phyloP scores from a whole-genome alignment of 306 rosid species.

The barrel medic (Medicago truncatula) region DNA sequence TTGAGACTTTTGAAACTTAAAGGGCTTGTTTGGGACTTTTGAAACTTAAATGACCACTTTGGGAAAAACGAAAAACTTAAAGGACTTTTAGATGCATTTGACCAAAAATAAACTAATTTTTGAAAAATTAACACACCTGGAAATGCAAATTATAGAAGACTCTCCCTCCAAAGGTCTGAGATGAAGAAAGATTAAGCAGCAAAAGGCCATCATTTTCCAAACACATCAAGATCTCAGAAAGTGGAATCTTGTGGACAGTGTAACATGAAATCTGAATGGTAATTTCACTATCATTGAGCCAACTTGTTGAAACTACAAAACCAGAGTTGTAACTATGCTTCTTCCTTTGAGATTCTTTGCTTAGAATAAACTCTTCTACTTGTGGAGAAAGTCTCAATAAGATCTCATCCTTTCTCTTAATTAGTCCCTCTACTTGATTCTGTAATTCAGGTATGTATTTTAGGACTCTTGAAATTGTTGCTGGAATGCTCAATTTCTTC shows the following conservation, averaged over 20 bases:
- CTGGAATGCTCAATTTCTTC: constrained; percentile 73
- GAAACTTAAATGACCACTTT: too few relatives aligned
- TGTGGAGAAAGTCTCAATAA: constrained; percentile 36
- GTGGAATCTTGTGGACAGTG: constrained; percentile 28
- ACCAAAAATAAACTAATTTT: too few relatives aligned
- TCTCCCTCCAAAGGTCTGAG: constrained; percentile 60
- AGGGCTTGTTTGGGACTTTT: too few relatives aligned
- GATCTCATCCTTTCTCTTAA: constrained; percentile 59
- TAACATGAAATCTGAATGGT: constrained; percentile 59
- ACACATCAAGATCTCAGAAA: constrained; percentile 54
- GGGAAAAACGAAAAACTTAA: too few relatives aligned
- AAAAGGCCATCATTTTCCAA: constrained; percentile 60
- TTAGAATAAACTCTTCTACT: neutral
- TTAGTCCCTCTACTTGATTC: constrained; percentile 59
- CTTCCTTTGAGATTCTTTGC: constrained; percentile 33
- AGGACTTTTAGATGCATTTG: too few relatives aligned
- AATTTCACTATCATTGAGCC: constrained; percentile 57
- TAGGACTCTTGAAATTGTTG: constrained; percentile 59
- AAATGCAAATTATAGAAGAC: constrained; percentile 51
- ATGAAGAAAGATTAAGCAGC: constrained; percentile 66
- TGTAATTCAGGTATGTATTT: constrained; percentile 72
- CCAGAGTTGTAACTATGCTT: constrained; percentile 12
- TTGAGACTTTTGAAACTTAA: too few relatives aligned
- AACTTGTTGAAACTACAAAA: constrained; percentile 55
- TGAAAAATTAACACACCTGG: constrained; percentile 1